These are phyloP conservation scores for Thalassiosira mediterranea DNA, from an alignment of 352 stramenopile genomes.

Conservation along the genomic window DNA sequence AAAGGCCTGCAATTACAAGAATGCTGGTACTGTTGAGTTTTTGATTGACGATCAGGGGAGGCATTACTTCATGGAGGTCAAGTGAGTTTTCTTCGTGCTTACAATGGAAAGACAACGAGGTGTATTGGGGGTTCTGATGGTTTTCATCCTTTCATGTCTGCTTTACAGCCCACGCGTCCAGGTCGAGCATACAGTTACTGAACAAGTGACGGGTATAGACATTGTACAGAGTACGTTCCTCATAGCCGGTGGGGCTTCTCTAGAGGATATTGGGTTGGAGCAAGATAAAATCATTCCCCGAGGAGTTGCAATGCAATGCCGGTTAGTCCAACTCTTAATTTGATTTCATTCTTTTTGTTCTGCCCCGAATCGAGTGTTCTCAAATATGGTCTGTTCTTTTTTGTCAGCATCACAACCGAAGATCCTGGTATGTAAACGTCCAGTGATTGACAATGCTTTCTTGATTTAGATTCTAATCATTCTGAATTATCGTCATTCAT, in stretches of 20 bases:
- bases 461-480: background rate
- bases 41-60: constrained; percentile 90
- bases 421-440: too few species aligned
- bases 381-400: too few species aligned
- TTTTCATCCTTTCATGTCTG: too few species aligned
- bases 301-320: constrained; percentile 92
- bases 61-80: constrained; percentile 97
- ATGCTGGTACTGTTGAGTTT: constrained; percentile 98
- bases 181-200: constrained; percentile 85
- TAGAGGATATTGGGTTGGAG: constrained; percentile 90
- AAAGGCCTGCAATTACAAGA: constrained; percentile 91
- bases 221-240: constrained; percentile 94
- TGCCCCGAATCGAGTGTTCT: too few species aligned
- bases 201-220: constrained; percentile 87
- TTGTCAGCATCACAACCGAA: constrained; percentile 95
- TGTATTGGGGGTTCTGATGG: too few species aligned
- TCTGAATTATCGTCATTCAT: background rate
- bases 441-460: constrained; percentile 51
- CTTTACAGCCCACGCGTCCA: constrained; percentile 97
- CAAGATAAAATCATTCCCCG: constrained; percentile 91
- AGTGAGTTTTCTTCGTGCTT: too few species aligned
- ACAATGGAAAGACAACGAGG: too few species aligned
- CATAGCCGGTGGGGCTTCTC: constrained; percentile 88
- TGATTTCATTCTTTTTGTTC: too few species aligned
- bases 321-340: too few species aligned